Evolutionary conservation across 768 basidiomycete species (phyloP), one percentile per base, ranked within the genome.

Genomic region (Pisolithus albus): DNA sequence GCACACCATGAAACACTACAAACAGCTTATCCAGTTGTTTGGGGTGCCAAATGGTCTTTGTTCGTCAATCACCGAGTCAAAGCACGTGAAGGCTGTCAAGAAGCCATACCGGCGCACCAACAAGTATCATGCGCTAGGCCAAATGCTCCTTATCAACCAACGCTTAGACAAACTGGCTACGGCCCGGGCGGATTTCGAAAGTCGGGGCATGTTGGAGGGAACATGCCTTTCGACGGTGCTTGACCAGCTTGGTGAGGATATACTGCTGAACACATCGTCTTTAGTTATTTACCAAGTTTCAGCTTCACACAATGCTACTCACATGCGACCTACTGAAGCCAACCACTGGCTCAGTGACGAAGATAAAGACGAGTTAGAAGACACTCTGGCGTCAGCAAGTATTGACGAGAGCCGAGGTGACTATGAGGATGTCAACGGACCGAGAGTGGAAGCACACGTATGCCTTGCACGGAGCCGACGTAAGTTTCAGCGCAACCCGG

Each of bases 61-160:
- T 42, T 68, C 64, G 0, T 72, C 64, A 0, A 72, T 71, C 10
- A 73, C 65, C 0, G 70, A 73, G 21, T 61, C 59, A 0, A 67
- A 65, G 21, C 71, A 70, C 32, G 69, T 71, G 45, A 65, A 60
- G 8, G 68, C 65, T 4, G 67, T 73, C 4, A 73, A 73, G 46
- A 41, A 68, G 37, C 71, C 69, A 1, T 73, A 63, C 47, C 50
- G 57, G 1, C 51, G 55, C 0, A 70, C 68, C 0, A 72, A 58
- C 48, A 28, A 30, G 1, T 18, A 49, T 3, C 57, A 57, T 18
- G 45, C 63, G 0, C 59, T 73, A 1, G 45, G 54, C 1, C 67
- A 72, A 36, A 73, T 73, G 56, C 62, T 71, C 0, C 18, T 61
- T 0, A 52, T 38, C 15, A 72, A 68, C 32, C 59, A 64, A 19